phyloP scores from a whole-genome alignment of 768 basidiomycete species.

The Antrodiella citrinella region DNA sequence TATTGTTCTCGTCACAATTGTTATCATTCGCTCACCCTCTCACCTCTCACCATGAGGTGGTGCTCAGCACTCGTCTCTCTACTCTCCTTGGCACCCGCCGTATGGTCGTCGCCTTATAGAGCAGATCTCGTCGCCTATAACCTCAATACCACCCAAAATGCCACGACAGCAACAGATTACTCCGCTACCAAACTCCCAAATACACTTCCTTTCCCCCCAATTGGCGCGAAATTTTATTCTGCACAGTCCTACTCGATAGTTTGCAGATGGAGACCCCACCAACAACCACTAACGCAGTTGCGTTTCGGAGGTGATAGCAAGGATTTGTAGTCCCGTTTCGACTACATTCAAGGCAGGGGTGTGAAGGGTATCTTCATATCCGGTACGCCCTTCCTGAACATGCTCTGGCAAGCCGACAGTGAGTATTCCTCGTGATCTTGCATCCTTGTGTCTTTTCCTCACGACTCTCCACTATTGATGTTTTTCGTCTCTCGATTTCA shows the following conservation, averaged over 20 bases:
- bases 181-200: slow-evolving; percentile 44
- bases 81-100: slow-evolving; percentile 31
- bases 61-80: slow-evolving; percentile 32
- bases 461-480: slow-evolving; percentile 34
- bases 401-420: slow-evolving; percentile 98
- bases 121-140: slow-evolving; percentile 66
- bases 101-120: slow-evolving; percentile 56
- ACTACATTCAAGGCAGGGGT: slow-evolving; percentile 90
- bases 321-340: slow-evolving; percentile 65
- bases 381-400: slow-evolving; percentile 88
- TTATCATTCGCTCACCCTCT: not conserved
- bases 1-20: not conserved
- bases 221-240: slow-evolving; percentile 77
- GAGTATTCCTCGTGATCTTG: slow-evolving; percentile 24
- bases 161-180: slow-evolving; percentile 61
- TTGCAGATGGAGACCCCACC: slow-evolving; percentile 84
- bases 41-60: slow-evolving; percentile 35
- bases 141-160: slow-evolving; percentile 69
- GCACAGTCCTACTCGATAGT: slow-evolving; percentile 84
- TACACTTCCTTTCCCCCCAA: slow-evolving; percentile 79
- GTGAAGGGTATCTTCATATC: slow-evolving; percentile 80
- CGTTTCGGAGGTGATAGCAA: slow-evolving; percentile 86
- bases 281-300: slow-evolving; percentile 91
- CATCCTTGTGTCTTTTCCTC: slow-evolving; percentile 4
- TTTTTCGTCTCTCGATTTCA: slow-evolving; percentile 90